Evolutionary conservation across 371 early-diverging fungal genomes (phyloP).

Genomic region (Mucor irregularis): DNA sequence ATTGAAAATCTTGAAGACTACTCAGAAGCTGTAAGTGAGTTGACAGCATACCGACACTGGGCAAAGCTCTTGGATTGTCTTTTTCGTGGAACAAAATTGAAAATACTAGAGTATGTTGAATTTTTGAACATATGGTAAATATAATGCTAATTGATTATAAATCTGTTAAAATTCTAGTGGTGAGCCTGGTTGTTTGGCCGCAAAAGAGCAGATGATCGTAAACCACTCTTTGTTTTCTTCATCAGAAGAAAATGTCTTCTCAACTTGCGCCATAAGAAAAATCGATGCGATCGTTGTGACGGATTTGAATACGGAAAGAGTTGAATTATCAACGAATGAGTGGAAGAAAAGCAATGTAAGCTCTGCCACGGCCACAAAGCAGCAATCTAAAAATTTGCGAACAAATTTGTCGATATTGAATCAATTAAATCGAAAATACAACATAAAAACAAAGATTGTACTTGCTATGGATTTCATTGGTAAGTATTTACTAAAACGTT

Average conservation of each 20-base stretch:
- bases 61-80: slow-evolving; percentile 16
- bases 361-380: slow-evolving; percentile 7
- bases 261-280: slow-evolving; percentile 21
- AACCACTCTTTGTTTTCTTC: slow-evolving; percentile 16
- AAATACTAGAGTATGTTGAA: slow-evolving; percentile 24
- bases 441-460: slow-evolving; percentile 20
- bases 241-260: slow-evolving; percentile 16
- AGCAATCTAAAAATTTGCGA: slow-evolving; percentile 23
- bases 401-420: slow-evolving; percentile 23
- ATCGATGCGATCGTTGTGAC: slow-evolving; percentile 17
- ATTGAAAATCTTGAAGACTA: slow-evolving; percentile 19
- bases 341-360: slow-evolving; percentile 17
- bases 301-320: slow-evolving; percentile 6
- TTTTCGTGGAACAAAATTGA: slow-evolving; percentile 11
- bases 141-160: slow-evolving; percentile 22
- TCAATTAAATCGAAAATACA: slow-evolving; percentile 21
- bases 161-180: slow-evolving; percentile 26
- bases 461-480: slow-evolving; percentile 22
- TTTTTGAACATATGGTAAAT: slow-evolving; percentile 16
- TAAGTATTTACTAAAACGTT: slow-evolving; percentile 15
- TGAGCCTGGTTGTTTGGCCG: slow-evolving; percentile 26
- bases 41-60: slow-evolving; percentile 19
- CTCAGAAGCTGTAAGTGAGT: slow-evolving; percentile 17
- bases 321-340: slow-evolving; percentile 19
- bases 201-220: slow-evolving; percentile 18